phyloP scores from a whole-genome alignment of 2,329 filamentous ascomycete species.

The Neophaeococcomyces aloes region DNA sequence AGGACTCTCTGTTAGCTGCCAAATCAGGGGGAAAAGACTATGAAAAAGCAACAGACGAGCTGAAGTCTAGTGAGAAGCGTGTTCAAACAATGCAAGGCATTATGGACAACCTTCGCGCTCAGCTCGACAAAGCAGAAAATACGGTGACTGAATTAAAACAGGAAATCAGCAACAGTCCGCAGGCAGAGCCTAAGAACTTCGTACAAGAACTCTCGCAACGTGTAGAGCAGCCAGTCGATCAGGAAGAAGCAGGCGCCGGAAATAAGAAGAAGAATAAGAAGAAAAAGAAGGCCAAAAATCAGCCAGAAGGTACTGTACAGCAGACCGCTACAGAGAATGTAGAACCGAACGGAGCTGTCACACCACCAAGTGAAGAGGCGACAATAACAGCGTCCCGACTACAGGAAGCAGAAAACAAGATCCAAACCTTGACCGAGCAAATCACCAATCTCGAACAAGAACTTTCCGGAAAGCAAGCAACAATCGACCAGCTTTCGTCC shows the following conservation, averaged over 20 bases:
- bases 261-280: conserved; percentile 75
- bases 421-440: conserved; percentile 13
- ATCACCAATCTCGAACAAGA: conserved; percentile 23
- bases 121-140: conserved; percentile 44
- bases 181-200: conserved; percentile 15
- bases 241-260: conserved; percentile 18
- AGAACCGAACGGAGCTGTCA: conserved; percentile 17
- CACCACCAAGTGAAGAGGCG: neutral
- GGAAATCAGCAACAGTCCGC: conserved; percentile 21
- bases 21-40: conserved; percentile 18
- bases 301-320: neutral
- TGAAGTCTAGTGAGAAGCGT: conserved; percentile 40
- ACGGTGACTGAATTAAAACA: conserved; percentile 37
- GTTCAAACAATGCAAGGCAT: conserved; percentile 45
- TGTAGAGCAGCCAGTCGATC: conserved; percentile 14
- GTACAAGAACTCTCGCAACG: conserved; percentile 20
- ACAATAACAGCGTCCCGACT: neutral
- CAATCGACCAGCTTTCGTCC: conserved; percentile 60
- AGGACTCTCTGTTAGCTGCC: conserved; percentile 20
- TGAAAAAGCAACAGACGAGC: conserved; percentile 23
- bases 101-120: conserved; percentile 43
- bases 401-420: conserved; percentile 3
- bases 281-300: conserved; percentile 56
- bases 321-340: conserved; percentile 28
- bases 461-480: conserved; percentile 40